Base-by-base conservation (phyloP, 441 rosid species). In the Kokia cookei region DNA sequence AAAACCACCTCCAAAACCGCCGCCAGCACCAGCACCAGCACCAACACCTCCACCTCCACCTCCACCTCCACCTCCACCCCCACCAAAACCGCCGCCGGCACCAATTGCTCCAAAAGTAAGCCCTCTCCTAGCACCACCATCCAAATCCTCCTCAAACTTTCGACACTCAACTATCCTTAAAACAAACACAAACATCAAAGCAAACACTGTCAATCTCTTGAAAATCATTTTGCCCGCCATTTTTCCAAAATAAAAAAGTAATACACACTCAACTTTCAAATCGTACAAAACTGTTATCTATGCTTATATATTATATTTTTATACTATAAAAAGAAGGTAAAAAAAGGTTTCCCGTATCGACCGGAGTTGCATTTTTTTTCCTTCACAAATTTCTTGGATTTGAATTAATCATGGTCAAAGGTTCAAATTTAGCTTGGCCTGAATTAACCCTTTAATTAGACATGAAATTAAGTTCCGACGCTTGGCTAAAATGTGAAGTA, bases 131-230 rank as follows among this genome's bases (percentile, higher is more conserved):
- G 72, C 76, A 10, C 78, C 78, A 62, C 79, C 86, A 57, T 84
- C 84, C 42, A 76, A 45, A 12, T 84, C 78, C 43, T 82, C 68
- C 79, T 84, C 82, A 45, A 86, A 71, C 47, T 71, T 85, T 50
- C 93, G 79, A 65, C 93, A 84, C 73, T 91, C 88, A 0, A 74
- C 89, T 53, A 81, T 51, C 27, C 85, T 88, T 32, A 91, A 61
- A 45, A 82, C 82, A 72, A 87, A 54, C 81, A 81, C 79, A 65
- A 87, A 32, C 65, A 86, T 14, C 75, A 89, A 26, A 55, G 78
- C 73, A 42, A 83, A 47, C 42, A 82, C 27, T 54, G 78, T 77
- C 26, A 74, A 60, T 69, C 79, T 65, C 67, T 71, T 80, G 37
- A 70, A 74, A 59, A 19, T 12, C 14, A 63, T 19, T 71, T 78